Conservation (phyloP, 768 basidiomycete genomes). For the Termitomyces sp. region DNA sequence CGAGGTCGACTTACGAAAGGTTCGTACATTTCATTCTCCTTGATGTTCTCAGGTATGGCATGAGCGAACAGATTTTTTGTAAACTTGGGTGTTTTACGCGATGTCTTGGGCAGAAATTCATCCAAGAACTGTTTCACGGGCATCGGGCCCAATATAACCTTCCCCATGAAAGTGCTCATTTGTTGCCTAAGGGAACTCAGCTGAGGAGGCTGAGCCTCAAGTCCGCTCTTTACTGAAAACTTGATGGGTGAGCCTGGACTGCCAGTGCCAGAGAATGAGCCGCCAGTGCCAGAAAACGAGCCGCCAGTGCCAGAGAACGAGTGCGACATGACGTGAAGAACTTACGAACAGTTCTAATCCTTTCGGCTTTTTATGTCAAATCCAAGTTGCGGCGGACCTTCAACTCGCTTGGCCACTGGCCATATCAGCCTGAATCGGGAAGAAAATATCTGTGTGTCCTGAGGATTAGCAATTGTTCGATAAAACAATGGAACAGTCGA, state of each 20-base stretch:
- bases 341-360: not conserved
- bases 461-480: too few relatives aligned
- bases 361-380: not conserved
- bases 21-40: not conserved
- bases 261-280: not conserved
- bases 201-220: not conserved
- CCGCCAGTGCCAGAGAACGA: too few relatives aligned
- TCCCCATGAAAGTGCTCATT: not conserved
- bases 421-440: too few relatives aligned
- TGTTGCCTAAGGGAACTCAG: not conserved
- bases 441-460: too few relatives aligned
- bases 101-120: not conserved
- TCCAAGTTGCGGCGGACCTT: not conserved
- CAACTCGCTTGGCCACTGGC: too few relatives aligned
- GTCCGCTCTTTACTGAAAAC: not conserved
- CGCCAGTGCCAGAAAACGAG: too few relatives aligned
- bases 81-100: not conserved
- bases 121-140: slow-evolving; percentile 1
- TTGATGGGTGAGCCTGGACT: not conserved
- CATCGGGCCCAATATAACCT: slow-evolving; percentile 4
- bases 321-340: too few relatives aligned
- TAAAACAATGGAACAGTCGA: too few relatives aligned
- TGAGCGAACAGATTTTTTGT: not conserved
- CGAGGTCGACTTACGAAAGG: not conserved
- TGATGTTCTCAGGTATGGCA: not conserved